Evolutionary conservation across 2,329 filamentous ascomycete genomes (phyloP), one percentile per base, ranked within the genome.

Genomic region (Colletotrichum sp.): DNA sequence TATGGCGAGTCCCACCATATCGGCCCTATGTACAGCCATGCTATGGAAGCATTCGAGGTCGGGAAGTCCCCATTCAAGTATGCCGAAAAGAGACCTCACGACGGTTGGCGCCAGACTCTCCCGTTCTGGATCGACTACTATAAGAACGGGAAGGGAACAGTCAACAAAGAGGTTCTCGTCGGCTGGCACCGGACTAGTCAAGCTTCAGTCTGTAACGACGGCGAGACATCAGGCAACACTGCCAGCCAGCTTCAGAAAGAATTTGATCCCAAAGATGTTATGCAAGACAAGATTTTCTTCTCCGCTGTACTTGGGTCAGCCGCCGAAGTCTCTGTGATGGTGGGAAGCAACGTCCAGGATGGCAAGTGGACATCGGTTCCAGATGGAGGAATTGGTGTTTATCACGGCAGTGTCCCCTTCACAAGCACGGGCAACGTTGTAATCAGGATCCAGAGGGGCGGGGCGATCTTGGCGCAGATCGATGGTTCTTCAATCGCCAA

Each of bases 51-150:
- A 6, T 66, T 57, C 18, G 13, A 55, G 6, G n/a, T 57, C 6
- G 47, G 51, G 16, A 57, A 33, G n/a, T 86, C 86, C 1, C 87
- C 88, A 4, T 84, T 82, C 64, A 80, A 81, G 73, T 91, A 89
- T 76, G 87, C 86, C 51, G 72, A 83, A 18, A 81, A 83, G 70
- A 84, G 86, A 79, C 84, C 85, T 5, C 89, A 91, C 78, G 85
- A 87, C 29, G 85, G 81, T 33, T 90, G 87, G 85, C 84, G 86
- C 27, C 79, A 80, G n/a, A 77, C 87, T n/a, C 81, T 90, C 3
- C 87, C 88, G 4, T 87, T 86, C 78, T 85, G 85, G 76, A 89
- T 90, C 76, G 80, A 83, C 31, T 79, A 81, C 33, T 90, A 87
- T 81, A 89, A 90, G 79, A 83, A 80, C 43, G 82, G 80, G 9